Conservation (phyloP, 352 stramenopile genomes). For the Globisporangium cederbergense region DNA sequence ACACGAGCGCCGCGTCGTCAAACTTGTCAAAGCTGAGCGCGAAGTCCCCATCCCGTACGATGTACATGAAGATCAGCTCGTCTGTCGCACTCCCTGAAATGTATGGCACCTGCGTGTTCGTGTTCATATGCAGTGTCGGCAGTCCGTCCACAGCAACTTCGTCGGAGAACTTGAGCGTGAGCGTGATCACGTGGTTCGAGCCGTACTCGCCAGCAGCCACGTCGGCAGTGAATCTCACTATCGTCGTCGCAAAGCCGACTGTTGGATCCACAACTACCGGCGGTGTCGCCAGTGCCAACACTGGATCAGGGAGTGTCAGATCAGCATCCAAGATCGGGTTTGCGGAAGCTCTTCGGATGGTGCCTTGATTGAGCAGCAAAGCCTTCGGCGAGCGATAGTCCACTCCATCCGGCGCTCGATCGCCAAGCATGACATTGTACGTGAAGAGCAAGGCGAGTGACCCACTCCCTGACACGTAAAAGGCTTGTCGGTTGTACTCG, state of each 20-base stretch:
- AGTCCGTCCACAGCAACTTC: slow-evolving; percentile 60
- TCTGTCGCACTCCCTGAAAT: slow-evolving; percentile 45
- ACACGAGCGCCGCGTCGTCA: slow-evolving; percentile 47
- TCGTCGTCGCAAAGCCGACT: slow-evolving; percentile 35
- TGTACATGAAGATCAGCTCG: slow-evolving; percentile 65
- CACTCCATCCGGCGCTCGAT: slow-evolving; percentile 37
- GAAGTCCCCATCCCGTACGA: slow-evolving; percentile 48
- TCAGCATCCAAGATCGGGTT: slow-evolving; percentile 51
- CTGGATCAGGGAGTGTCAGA: slow-evolving; percentile 44
- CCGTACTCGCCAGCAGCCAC: slow-evolving; percentile 54
- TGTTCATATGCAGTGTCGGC: slow-evolving; percentile 60
- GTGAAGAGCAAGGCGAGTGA: slow-evolving; percentile 51
- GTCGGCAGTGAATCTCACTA: slow-evolving; percentile 45
- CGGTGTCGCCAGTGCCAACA: slow-evolving; percentile 33
- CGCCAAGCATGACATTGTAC: slow-evolving; percentile 63
- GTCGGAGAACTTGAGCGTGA: slow-evolving; percentile 71
- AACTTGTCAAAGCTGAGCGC: slow-evolving; percentile 52
- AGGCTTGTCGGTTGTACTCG: slow-evolving; percentile 55
- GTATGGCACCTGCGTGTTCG: slow-evolving; percentile 50
- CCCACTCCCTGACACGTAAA: slow-evolving; percentile 54
- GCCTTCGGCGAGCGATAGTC: slow-evolving; percentile 52
- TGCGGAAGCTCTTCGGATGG: slow-evolving; percentile 50
- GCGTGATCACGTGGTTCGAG: slow-evolving; percentile 64
- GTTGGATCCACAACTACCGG: slow-evolving; percentile 50
- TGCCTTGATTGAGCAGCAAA: slow-evolving; percentile 58